phyloP scores from a whole-genome alignment of 2,329 filamentous ascomycete species.

The Verticillium dahliae region DNA sequence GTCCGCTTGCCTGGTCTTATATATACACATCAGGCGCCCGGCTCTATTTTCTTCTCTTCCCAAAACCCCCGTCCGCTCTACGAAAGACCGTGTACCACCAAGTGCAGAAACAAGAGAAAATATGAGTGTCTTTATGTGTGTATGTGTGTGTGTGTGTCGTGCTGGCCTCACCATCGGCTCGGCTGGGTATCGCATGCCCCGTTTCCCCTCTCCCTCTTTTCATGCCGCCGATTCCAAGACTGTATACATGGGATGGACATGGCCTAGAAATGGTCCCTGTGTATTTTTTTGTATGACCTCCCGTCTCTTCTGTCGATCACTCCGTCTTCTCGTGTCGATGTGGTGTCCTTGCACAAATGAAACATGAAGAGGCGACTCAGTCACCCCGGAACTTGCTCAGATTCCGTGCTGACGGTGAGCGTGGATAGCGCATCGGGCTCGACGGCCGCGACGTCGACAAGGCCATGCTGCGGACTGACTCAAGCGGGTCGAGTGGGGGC shows the following conservation, averaged over 20 bases:
- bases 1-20: not conserved
- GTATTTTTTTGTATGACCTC: not conserved
- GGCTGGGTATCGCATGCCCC: not conserved
- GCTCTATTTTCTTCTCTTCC: not conserved
- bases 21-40: not conserved
- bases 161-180: not conserved
- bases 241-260: not conserved
- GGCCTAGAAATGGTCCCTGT: not conserved
- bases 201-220: not conserved
- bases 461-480: constrained; percentile 27
- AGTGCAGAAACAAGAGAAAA: not conserved
- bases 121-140: not conserved
- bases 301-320: not conserved
- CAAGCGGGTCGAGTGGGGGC: constrained; percentile 33
- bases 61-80: not conserved
- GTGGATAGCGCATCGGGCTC: constrained; percentile 31
- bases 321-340: not conserved
- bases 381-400: not conserved
- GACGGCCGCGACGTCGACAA: constrained; percentile 39
- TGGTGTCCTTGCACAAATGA: not conserved
- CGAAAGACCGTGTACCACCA: not conserved
- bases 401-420: not conserved
- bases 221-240: not conserved
- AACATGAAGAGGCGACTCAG: not conserved
- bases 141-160: not conserved